Evolutionary conservation across 2,329 filamentous ascomycete species (phyloP).

Genomic region (Amphichorda felina): DNA sequence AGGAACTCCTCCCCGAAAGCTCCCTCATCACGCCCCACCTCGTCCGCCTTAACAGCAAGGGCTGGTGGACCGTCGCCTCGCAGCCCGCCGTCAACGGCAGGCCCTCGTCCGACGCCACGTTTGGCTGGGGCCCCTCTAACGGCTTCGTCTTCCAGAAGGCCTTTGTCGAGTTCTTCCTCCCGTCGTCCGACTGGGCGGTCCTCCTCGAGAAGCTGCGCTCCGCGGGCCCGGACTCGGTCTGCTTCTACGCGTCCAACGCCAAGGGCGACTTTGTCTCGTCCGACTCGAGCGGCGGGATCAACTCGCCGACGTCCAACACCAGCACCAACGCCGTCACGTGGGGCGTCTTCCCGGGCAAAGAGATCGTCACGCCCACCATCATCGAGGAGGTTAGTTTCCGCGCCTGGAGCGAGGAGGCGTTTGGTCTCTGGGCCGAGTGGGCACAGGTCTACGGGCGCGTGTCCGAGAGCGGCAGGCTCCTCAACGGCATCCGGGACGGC

Average conservation of each 20-base stretch:
- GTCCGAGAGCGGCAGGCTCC: constrained; percentile 57
- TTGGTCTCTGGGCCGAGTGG: constrained; percentile 93
- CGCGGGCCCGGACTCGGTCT: constrained; percentile 46
- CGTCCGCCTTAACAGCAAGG: constrained; percentile 61
- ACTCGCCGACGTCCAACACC: neutral
- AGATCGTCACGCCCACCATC: constrained; percentile 92
- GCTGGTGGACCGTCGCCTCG: constrained; percentile 94
- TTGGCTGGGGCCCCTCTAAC: constrained; percentile 86
- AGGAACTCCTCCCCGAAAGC: constrained; percentile 75
- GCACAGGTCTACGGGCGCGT: constrained; percentile 71
- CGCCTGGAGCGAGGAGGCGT: constrained; percentile 92
- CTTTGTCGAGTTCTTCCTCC: constrained; percentile 93
- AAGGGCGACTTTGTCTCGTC: constrained; percentile 69
- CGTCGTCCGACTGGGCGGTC: constrained; percentile 55
- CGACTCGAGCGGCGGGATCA: constrained; percentile 30
- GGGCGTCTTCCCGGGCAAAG: constrained; percentile 91
- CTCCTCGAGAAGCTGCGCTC: constrained; percentile 52
- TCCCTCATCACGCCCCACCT: constrained; percentile 67
- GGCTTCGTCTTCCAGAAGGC: constrained; percentile 98
- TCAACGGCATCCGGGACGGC: constrained; percentile 56
- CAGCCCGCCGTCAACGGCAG: constrained; percentile 89
- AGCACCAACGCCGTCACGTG: constrained; percentile 92
- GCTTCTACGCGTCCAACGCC: constrained; percentile 79
- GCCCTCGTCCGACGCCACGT: constrained; percentile 62
- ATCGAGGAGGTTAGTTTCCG: constrained; percentile 91